These are phyloP conservation scores for Leucosporidium creatinivorum DNA, from an alignment of 768 basidiomycete genomes.

Conservation along the genomic window DNA sequence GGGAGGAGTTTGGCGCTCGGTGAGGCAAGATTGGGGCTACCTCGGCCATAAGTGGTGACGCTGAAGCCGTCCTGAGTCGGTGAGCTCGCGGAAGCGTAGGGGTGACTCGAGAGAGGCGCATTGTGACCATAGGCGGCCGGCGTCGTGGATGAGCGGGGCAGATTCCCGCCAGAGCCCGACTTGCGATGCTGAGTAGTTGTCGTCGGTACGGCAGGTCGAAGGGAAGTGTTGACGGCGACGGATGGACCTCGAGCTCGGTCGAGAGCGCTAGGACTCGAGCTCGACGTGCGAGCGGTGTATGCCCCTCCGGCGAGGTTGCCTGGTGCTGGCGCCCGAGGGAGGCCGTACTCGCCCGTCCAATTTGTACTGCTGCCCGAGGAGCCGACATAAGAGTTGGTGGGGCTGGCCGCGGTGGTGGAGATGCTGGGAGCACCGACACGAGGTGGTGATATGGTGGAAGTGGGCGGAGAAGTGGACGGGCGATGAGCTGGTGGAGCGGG, in stretches of 20 bases:
- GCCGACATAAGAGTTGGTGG: conserved; percentile 4
- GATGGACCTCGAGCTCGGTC: not conserved
- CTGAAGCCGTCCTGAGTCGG: conserved; percentile 13
- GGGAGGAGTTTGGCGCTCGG: not conserved
- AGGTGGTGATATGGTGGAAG: conserved; percentile 45
- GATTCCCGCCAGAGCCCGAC: not conserved
- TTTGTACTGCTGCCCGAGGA: not conserved
- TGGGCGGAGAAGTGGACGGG: conserved; percentile 36
- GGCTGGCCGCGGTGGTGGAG: conserved; percentile 2
- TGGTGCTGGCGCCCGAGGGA: not conserved
- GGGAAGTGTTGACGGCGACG: not conserved
- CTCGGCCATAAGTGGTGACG: not conserved
- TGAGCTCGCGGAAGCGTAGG: conserved; percentile 11
- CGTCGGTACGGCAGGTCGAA: not conserved
- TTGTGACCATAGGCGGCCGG: not conserved
- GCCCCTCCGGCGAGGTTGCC: not conserved
- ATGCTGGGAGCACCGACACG: not conserved
- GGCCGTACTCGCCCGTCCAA: not conserved
- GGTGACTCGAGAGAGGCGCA: conserved; percentile 16
- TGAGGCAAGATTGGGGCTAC: conserved; percentile 3
- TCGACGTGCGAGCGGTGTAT: not conserved
- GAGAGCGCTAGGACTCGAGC: not conserved
- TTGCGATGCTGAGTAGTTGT: not conserved
- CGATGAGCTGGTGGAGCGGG: not conserved
- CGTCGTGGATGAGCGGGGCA: not conserved